Evolutionary conservation across 2,329 filamentous ascomycete species (phyloP).

Genomic region (Aspergillus fructus): DNA sequence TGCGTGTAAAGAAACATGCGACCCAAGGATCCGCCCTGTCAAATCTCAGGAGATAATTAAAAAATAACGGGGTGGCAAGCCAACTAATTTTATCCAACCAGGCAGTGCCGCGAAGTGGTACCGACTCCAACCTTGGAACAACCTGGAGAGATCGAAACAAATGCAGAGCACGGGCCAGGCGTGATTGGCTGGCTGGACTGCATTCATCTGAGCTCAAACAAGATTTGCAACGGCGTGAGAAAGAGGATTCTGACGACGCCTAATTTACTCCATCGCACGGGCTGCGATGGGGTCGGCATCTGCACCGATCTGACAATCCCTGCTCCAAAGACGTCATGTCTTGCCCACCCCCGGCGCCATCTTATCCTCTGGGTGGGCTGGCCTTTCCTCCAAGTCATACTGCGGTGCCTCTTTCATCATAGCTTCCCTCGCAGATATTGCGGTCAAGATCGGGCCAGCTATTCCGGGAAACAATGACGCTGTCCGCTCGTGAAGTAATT

Average conservation of each 20-base stretch:
- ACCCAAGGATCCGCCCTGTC: not conserved
- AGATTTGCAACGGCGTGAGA: not conserved
- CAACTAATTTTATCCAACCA: not conserved
- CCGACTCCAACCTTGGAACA: not conserved
- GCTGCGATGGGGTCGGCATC: not conserved
- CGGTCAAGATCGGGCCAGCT: not conserved
- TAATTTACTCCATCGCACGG: not conserved
- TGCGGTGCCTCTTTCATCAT: conserved; percentile 2
- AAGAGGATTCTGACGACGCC: not conserved
- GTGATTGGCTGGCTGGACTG: not conserved
- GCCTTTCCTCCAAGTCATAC: too few relatives aligned
- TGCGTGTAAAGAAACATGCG: not conserved
- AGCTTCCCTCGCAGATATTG: not conserved
- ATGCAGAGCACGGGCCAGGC: not conserved
- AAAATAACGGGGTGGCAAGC: not conserved
- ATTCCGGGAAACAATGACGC: conserved; percentile 3
- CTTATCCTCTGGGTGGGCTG: not conserved
- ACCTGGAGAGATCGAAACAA: not conserved
- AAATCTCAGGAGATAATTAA: not conserved
- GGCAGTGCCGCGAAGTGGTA: not conserved
- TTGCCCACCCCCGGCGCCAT: not conserved
- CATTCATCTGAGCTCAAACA: not conserved
- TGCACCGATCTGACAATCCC: not conserved
- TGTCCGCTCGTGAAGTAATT: conserved; percentile 1
- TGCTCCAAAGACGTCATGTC: not conserved